Evolutionary conservation across 371 early-diverging fungal genomes (phyloP).

Genomic region (Apophysomyces elegans): DNA sequence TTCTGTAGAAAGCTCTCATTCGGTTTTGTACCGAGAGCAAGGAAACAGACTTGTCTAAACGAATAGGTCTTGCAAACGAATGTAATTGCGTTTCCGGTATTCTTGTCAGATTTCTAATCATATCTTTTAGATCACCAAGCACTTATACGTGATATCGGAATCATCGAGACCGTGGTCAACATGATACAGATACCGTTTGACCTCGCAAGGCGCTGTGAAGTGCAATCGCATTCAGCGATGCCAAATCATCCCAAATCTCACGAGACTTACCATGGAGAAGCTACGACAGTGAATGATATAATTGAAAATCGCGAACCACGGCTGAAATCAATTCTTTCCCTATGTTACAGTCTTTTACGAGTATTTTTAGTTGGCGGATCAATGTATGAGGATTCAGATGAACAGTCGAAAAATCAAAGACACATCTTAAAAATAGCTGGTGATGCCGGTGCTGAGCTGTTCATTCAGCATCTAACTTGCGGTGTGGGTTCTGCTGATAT

Average conservation of each 20-base stretch:
- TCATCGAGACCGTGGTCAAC: constrained; percentile 43
- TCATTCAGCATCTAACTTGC: constrained; percentile 31
- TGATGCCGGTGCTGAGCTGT: constrained; percentile 31
- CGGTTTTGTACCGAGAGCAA: constrained; percentile 53
- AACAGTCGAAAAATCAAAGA: constrained; percentile 22
- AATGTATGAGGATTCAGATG: constrained; percentile 16
- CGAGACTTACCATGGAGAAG: constrained; percentile 14
- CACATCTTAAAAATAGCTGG: constrained; percentile 28
- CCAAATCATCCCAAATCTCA: neutral
- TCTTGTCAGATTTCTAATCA: neutral
- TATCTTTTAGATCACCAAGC: constrained; percentile 48
- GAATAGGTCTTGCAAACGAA: constrained; percentile 49
- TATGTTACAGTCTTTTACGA: constrained; percentile 37
- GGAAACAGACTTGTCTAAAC: constrained; percentile 40
- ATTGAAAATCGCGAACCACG: constrained; percentile 17
- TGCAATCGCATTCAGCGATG: constrained; percentile 12
- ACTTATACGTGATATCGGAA: constrained; percentile 54
- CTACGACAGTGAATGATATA: constrained; percentile 13
- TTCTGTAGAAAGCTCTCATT: constrained; percentile 40
- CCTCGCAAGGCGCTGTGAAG: constrained; percentile 32
- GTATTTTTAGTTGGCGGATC: constrained; percentile 31
- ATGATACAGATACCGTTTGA: constrained; percentile 54
- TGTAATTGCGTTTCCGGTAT: constrained; percentile 27
- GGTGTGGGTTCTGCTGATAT: constrained; percentile 36
- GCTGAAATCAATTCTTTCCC: constrained; percentile 24